Percentiles rank a stretch among this genome's conserved stretches.
These are phyloP conservation scores for Raffaelea deltoideospora DNA, from an alignment of 2,329 filamentous ascomycete genomes.

Conservation along the genomic window DNA sequence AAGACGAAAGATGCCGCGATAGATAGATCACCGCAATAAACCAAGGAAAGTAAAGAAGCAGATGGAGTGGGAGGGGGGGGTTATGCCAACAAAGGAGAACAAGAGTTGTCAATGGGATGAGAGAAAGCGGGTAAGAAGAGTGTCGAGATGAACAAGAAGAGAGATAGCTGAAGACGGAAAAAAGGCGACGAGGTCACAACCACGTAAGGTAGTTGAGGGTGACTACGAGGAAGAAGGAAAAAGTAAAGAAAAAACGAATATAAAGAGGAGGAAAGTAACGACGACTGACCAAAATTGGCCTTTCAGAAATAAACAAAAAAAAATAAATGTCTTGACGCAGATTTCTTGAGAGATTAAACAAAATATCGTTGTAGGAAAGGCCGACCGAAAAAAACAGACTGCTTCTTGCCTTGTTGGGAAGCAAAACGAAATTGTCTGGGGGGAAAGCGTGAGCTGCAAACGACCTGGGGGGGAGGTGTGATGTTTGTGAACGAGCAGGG, in stretches of 20 bases:
- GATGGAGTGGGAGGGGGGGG: neutral
- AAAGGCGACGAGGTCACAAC: neutral
- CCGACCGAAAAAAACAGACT: neutral
- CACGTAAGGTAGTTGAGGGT: neutral
- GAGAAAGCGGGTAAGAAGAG: neutral
- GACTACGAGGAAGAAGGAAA: neutral
- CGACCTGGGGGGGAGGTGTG: neutral
- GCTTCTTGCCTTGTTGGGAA: neutral
- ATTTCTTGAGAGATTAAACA: neutral
- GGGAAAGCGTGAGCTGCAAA: neutral
- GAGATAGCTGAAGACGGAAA: neutral
- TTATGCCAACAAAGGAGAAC: neutral
- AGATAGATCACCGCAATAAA: slow-evolving; percentile 9
- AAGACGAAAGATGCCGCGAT: slow-evolving; percentile 8
- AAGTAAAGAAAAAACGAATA: neutral
- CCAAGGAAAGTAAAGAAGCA: slow-evolving; percentile 4
- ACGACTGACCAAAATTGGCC: no score
- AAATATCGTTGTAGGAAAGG: neutral
- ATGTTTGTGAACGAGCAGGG: no score
- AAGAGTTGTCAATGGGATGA: neutral
- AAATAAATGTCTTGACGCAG: no score
- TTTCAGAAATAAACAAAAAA: neutral
- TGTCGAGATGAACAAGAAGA: neutral
- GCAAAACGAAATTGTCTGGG: neutral
- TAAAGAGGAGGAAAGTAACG: neutral